Evolutionary conservation across 148 eudicot species (phyloP), one percentile per base, ranked within the genome.

Genomic region (Amaranthus cruentus): DNA sequence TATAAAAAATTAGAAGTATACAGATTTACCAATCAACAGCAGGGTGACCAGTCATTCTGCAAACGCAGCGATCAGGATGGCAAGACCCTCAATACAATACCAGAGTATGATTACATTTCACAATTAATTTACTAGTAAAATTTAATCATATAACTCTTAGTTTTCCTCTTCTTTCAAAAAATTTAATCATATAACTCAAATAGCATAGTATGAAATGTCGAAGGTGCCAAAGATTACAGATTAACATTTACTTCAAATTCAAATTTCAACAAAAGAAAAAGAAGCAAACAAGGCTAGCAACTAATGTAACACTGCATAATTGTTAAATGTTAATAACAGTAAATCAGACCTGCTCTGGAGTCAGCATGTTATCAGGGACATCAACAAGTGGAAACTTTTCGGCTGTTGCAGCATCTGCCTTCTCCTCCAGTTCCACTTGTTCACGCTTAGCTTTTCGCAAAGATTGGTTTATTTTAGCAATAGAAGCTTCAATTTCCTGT

Each of bases 371-470:
- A 81, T 95, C 98, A 73, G 97, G 96, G 42, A 88, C 57, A 80
- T 90, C 87, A 65, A 95, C 67, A 66, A 95, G 87, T 58, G 86
- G 82, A 78, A 84, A 95, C 83, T 83, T 95, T 74, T 95, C 98
- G 74, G 87, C 80, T 48, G 83, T 46, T 15, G 80, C 75, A 68
- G 82, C 60, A 65, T 90, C 97, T 47, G 74, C 71, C 85, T 86
- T 94, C 81, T 95, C 98, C 73, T 87, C 91, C 42, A 74, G 78
- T 80, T 91, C 96, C 82, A 83, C 83, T 78, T 87, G 88, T 80
- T 90, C 97, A 50, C 96, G 89, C 83, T 87, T 95, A 21, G 93
- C 83, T 81, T 86, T 95, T 15, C 89, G 84, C 78, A 95, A 83
- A 55, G 98, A 87, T 74, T 88, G 89, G 59, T 88, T 81, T 47